Evolutionary conservation across 2,329 filamentous ascomycete genomes (phyloP).

Genomic region (Talaromyces sp.): DNA sequence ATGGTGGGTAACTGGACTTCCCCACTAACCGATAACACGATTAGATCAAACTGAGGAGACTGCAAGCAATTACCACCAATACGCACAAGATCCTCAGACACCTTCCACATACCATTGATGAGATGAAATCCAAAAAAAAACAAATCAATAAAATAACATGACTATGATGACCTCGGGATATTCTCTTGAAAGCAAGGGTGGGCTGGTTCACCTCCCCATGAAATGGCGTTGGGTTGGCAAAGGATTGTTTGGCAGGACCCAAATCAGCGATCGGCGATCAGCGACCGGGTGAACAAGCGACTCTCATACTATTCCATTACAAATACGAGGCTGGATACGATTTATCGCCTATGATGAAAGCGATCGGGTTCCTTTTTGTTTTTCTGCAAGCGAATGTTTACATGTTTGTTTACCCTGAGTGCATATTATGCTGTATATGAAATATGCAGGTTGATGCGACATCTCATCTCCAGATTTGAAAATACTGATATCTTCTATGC

Average conservation of each 20-base stretch:
- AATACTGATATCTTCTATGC: no score
- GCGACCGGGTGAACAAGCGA: no score
- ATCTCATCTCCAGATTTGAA: no score
- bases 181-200: background rate
- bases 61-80: conserved; percentile 12
- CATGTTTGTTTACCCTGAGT: no score
- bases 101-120: conserved; percentile 1
- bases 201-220: background rate
- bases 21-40: background rate
- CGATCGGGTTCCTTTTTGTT: background rate
- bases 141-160: background rate
- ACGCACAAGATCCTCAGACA: conserved; percentile 4
- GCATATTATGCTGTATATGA: no score
- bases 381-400: no score
- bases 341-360: background rate
- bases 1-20: background rate
- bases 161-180: background rate
- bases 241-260: background rate
- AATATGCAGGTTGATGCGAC: no score
- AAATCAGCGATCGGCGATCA: no score
- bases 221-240: background rate
- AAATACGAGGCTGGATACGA: background rate
- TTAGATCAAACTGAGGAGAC: conserved; percentile 15
- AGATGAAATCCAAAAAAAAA: background rate
- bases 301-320: no score